These are phyloP conservation scores for Suzukiozyma palmioleophila DNA, from an alignment of 1,139 yeast genomes.

Conservation along the genomic window DNA sequence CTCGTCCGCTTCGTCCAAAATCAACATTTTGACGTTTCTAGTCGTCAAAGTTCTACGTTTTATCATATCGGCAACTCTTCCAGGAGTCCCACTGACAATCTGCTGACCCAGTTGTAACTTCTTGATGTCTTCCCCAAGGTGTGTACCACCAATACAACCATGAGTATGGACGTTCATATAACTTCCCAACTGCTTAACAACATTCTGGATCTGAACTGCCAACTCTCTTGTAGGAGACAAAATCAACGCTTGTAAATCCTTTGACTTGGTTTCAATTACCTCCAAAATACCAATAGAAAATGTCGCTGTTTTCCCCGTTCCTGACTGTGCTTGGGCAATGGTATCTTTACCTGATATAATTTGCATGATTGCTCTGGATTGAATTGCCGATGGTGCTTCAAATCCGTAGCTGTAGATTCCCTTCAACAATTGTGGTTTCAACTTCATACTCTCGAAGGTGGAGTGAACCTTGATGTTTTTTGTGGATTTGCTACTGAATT, in stretches of 20 bases:
- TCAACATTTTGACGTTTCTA: conserved; percentile 72
- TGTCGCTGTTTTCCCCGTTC: conserved; percentile 98
- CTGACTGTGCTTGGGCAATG: conserved; percentile 97
- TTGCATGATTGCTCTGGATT: conserved; percentile 90
- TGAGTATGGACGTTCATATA: conserved; percentile 80
- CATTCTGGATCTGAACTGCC: conserved; percentile 85
- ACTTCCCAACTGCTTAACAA: conserved; percentile 79
- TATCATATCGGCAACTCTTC: conserved; percentile 85
- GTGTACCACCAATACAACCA: conserved; percentile 92
- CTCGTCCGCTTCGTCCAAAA: conserved; percentile 95
- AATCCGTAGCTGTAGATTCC: conserved; percentile 92
- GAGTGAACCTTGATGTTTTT: conserved; percentile 59
- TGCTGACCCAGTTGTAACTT: conserved; percentile 76
- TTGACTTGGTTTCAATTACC: conserved; percentile 61
- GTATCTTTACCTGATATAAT: conserved; percentile 88
- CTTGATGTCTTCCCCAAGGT: conserved; percentile 75
- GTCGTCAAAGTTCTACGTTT: conserved; percentile 67
- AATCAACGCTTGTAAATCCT: conserved; percentile 77
- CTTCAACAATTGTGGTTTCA: conserved; percentile 61
- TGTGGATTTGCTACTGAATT: conserved; percentile 51
- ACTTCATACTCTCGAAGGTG: conserved; percentile 74
- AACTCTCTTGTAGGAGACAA: conserved; percentile 95
- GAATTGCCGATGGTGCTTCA: conserved; percentile 93
- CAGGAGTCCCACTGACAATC: conserved; percentile 96
- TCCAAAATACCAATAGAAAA: conserved; percentile 90